These are phyloP conservation scores for Camelina sativa DNA, from an alignment of 345 rosid genomes.

Conservation along the genomic window DNA sequence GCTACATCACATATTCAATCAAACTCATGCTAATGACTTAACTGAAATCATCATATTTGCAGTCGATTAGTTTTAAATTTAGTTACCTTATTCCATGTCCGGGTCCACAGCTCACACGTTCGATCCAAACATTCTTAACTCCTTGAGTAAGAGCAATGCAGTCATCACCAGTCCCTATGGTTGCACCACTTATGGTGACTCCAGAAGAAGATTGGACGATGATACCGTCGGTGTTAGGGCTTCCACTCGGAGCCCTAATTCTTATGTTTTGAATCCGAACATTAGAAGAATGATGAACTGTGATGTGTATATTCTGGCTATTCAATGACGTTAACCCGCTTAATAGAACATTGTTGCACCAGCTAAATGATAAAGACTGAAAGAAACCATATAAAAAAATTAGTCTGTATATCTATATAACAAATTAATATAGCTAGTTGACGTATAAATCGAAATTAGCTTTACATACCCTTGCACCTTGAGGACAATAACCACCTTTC, in stretches of 20 bases:
- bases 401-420: too few species aligned
- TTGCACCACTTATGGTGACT: constrained; percentile 47
- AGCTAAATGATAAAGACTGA: constrained; percentile 49
- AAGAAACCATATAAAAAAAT: not conserved
- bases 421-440: not conserved
- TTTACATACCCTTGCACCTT: constrained; percentile 45
- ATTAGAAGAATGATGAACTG: constrained; percentile 48
- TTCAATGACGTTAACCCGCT: constrained; percentile 56
- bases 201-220: constrained; percentile 50
- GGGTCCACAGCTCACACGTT: constrained; percentile 59
- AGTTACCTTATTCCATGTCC: constrained; percentile 69
- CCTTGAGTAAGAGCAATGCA: constrained; percentile 63
- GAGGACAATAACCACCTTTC: constrained; percentile 42
- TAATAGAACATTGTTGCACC: constrained; percentile 46
- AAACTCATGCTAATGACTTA: not conserved
- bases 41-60: not conserved
- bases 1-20: constrained; percentile 36
- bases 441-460: not conserved
- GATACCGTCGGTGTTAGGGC: constrained; percentile 68
- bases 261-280: constrained; percentile 46
- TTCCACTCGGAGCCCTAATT: constrained; percentile 50
- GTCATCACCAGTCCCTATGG: constrained; percentile 60
- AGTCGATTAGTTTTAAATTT: not conserved
- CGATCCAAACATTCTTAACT: constrained; percentile 48
- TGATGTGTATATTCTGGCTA: constrained; percentile 55